Conservation (phyloP, 305 asterid species). For the Fraxinus nigra region DNA sequence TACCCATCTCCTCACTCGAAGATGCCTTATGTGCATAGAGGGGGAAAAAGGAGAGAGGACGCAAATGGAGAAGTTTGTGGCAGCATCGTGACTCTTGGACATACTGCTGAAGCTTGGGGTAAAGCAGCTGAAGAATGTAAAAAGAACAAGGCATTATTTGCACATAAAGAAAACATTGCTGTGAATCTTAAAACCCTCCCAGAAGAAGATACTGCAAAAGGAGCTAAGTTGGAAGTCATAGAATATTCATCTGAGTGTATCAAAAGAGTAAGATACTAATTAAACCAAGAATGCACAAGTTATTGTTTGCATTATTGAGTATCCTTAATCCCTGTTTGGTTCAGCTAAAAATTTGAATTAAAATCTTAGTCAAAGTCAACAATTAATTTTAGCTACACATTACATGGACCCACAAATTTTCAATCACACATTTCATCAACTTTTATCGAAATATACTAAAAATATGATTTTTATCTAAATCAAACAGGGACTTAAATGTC, state of each 20-base stretch:
- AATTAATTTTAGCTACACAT: background rate
- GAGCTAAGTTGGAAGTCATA: background rate
- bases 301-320: background rate
- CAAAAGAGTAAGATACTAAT: slow-evolving; percentile 22
- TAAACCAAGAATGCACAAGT: background rate
- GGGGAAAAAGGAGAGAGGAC: slow-evolving; percentile 26
- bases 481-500: background rate
- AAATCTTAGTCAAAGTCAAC: too few relatives aligned
- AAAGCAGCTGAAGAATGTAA: slow-evolving; percentile 34
- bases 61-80: slow-evolving; percentile 5
- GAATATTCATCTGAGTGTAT: slow-evolving; percentile 31
- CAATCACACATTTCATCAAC: too few relatives aligned
- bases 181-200: slow-evolving; percentile 26
- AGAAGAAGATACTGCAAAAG: slow-evolving; percentile 23
- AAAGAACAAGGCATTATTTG: slow-evolving; percentile 25
- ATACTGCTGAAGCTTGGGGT: slow-evolving; percentile 46
- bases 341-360: background rate
- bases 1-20: slow-evolving; percentile 1
- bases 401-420: background rate
- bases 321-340: background rate
- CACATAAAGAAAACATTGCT: slow-evolving; percentile 12
- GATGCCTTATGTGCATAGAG: slow-evolving; percentile 16
- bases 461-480: background rate
- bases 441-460: background rate
- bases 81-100: slow-evolving; percentile 14